Evolutionary conservation across 2,329 filamentous ascomycete genomes (phyloP).

Genomic region (Arachnomyces sp.): DNA sequence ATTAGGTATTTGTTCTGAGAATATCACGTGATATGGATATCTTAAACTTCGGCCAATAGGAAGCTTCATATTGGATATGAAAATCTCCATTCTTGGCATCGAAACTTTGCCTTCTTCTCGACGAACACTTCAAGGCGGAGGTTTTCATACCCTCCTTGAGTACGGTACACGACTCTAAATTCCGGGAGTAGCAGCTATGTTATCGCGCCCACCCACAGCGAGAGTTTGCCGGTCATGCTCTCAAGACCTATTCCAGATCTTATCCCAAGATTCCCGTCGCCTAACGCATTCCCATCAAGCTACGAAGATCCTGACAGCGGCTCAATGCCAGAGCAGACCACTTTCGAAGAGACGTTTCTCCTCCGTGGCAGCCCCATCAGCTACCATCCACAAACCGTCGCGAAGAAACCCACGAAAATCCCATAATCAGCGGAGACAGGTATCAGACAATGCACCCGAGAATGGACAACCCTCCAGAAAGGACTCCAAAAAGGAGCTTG

Average conservation of each 20-base stretch:
- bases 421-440: slow-evolving; percentile 14
- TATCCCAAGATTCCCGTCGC: slow-evolving; percentile 14
- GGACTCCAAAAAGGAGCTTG: slow-evolving; percentile 21
- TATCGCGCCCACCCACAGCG: slow-evolving; percentile 24
- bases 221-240: slow-evolving; percentile 22
- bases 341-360: slow-evolving; percentile 1
- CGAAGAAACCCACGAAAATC: not conserved
- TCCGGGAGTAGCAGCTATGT: slow-evolving; percentile 17
- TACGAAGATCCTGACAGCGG: slow-evolving; percentile 15
- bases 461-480: slow-evolving; percentile 12
- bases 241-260: slow-evolving; percentile 19
- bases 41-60: no score
- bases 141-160: no score
- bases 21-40: no score
- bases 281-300: slow-evolving; percentile 16
- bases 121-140: no score
- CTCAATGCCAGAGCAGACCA: slow-evolving; percentile 11
- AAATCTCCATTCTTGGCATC: no score
- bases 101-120: no score
- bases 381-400: not conserved
- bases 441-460: slow-evolving; percentile 16
- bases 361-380: not conserved
- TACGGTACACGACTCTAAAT: no score
- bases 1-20: no score
- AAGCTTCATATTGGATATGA: no score